Evolutionary conservation across 2,329 filamentous ascomycete genomes (phyloP).

Genomic region (Salinomyces thailandicus): DNA sequence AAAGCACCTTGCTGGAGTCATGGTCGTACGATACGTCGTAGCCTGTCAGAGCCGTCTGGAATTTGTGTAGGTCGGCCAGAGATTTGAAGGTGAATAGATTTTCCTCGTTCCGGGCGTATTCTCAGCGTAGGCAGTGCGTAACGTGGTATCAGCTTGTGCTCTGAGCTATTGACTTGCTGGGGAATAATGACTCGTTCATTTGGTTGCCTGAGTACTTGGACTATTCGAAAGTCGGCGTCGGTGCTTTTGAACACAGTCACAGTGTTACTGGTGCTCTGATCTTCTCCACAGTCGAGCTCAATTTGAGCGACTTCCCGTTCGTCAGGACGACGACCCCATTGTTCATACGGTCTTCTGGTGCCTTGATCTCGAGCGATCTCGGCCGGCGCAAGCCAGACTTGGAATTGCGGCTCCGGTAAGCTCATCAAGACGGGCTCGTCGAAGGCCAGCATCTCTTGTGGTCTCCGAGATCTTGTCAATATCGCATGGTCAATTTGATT

Average conservation of each 20-base stretch:
- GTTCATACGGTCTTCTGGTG: too few relatives aligned
- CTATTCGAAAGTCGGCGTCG: slow-evolving; percentile 11
- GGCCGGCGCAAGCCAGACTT: slow-evolving; percentile 7
- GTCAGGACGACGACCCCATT: slow-evolving; percentile 9
- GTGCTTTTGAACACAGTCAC: slow-evolving; percentile 15
- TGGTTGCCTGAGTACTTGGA: slow-evolving; percentile 9
- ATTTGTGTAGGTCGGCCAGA: slow-evolving; percentile 8
- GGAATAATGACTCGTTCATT: slow-evolving; percentile 9
- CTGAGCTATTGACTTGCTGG: slow-evolving; percentile 6
- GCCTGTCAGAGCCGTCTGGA: slow-evolving; percentile 15
- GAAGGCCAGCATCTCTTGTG: slow-evolving; percentile 8
- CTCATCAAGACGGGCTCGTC: slow-evolving; percentile 10
- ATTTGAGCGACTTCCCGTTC: slow-evolving; percentile 10
- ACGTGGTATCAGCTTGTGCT: slow-evolving; percentile 13
- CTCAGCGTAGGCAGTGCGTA: slow-evolving; percentile 11
- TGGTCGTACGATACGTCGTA: slow-evolving; percentile 16
- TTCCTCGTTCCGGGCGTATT: slow-evolving; percentile 13
- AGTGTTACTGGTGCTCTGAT: slow-evolving; percentile 2
- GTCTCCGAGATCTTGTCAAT: slow-evolving; percentile 5
- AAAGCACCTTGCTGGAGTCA: slow-evolving; percentile 5
- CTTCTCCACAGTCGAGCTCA: slow-evolving; percentile 5
- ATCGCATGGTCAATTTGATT: slow-evolving; percentile 14
- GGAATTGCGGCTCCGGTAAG: slow-evolving; percentile 8
- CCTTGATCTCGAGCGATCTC: too few relatives aligned
- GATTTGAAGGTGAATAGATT: slow-evolving; percentile 11